Evolutionary conservation across 108 stramenopile species (phyloP).

Genomic region (Cyclotella sp.): DNA sequence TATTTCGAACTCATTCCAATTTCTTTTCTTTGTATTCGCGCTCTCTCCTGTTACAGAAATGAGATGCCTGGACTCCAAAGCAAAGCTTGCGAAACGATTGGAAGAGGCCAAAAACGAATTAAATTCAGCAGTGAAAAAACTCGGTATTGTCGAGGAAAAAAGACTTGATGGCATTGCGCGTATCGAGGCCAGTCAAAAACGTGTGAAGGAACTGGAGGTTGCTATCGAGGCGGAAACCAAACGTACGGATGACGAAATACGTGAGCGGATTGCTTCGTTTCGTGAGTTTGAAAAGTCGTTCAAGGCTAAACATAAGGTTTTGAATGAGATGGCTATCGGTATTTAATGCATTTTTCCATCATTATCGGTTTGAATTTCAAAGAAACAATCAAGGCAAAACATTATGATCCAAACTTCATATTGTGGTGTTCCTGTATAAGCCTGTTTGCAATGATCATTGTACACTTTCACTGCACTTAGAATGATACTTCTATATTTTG

Average conservation of each 20-base stretch:
- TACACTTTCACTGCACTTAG: too few species aligned
- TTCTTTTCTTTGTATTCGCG: not conserved
- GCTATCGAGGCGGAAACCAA: slow-evolving; percentile 62
- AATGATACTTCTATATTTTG: too few species aligned
- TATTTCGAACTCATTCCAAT: too few species aligned
- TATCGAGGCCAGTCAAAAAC: slow-evolving; percentile 76
- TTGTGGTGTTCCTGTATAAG: too few species aligned
- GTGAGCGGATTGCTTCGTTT: slow-evolving; percentile 30
- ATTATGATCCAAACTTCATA: too few species aligned
- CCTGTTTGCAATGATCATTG: too few species aligned
- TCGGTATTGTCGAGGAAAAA: slow-evolving; percentile 80
- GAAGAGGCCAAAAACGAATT: slow-evolving; percentile 48
- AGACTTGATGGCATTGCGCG: slow-evolving; percentile 76
- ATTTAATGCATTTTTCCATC: too few species aligned
- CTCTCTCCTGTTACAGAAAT: slow-evolving; percentile 18
- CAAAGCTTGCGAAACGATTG: slow-evolving; percentile 47
- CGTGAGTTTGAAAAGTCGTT: slow-evolving; percentile 33
- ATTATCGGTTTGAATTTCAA: too few species aligned
- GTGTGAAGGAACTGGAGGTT: slow-evolving; percentile 61
- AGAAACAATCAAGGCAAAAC: too few species aligned
- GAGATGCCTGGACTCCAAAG: slow-evolving; percentile 38
- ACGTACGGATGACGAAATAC: slow-evolving; percentile 51
- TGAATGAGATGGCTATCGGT: too few species aligned
- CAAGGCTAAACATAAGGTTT: not conserved
- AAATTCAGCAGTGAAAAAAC: slow-evolving; percentile 49